Conservation (phyloP, 306 rosid genomes). For the Lathyrus sativus region DNA sequence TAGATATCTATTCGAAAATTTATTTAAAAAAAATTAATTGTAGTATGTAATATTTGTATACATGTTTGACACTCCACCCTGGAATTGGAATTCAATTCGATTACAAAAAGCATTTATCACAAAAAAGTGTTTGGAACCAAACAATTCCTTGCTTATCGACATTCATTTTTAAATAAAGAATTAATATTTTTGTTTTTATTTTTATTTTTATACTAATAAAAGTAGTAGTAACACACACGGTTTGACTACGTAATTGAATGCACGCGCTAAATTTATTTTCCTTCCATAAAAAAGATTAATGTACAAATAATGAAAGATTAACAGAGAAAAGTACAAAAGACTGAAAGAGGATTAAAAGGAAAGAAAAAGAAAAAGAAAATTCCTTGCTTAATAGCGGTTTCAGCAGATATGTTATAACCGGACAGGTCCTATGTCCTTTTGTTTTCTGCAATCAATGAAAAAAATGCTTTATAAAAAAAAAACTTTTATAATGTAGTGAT, state of each 20-base stretch:
- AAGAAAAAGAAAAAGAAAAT: neutral
- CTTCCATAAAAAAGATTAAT: neutral
- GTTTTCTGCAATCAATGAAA: neutral
- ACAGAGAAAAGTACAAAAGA: constrained; percentile 17
- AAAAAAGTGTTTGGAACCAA: neutral
- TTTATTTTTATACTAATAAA: neutral
- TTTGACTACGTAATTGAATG: neutral
- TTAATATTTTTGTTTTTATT: no score
- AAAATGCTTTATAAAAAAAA: no score
- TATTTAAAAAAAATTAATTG: no score
- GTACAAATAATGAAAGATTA: neutral
- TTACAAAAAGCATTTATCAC: neutral
- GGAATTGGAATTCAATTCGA: constrained; percentile 16
- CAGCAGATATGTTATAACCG: constrained; percentile 35
- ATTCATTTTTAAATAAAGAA: no score
- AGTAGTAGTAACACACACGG: neutral
- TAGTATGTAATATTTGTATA: neutral
- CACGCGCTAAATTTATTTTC: neutral
- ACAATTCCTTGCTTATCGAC: constrained; percentile 7
- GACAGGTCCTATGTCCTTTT: constrained; percentile 23
- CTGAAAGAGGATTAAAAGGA: neutral
- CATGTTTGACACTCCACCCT: constrained; percentile 17
- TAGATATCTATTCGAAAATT: no score
- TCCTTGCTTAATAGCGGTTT: constrained; percentile 40
- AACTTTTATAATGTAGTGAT: no score